Base-by-base conservation (phyloP, 78 protist genomes). In the Speleostelium caveatum region DNA sequence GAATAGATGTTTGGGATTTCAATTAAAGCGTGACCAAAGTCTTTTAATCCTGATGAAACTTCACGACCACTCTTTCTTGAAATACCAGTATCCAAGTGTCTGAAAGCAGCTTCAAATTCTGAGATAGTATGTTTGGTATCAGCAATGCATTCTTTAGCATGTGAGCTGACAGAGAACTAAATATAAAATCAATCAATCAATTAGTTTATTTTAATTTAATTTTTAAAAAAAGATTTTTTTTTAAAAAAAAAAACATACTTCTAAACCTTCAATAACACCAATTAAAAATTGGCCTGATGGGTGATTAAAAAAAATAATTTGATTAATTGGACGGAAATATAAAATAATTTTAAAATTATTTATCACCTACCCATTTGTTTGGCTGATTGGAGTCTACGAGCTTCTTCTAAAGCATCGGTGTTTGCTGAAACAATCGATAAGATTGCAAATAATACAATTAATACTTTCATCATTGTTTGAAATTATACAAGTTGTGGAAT, bases 181-280 rank as follows among this genome's bases (percentile, higher is more conserved):
- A 32, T 35, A 35, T 35, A 36, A 6, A 2, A 19, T 55, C 2
- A 73, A 55, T 32, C 21, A 8, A 58, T 58, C 19, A 6, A n/a
- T 5, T 0, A 36, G 26, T 33, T 24, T 12, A 19, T 22, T 22
- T 22, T 17, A 33, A 45, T 45, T 69, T n/a, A 45, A 19, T 68
- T 26, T 39, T 53, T 71, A 53, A 6, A 42, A 2, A 69, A 6
- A 22, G 42, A 67, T 14, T 22, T 22, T 22, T 21, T 5, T 19
- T 4, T 5, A 39, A 66, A n/a, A n/a, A 16, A 12, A 41, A 22
- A 35, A 24, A 74, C 69, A 17, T 53, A 74, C 63, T n/a, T 77
- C 75, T 7, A 77, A 32, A 77, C 87, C 87, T 26, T 77, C 87
- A 10, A 68, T 51, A 35, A 77, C 28, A 26, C 87, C 87, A 0